Conservation (phyloP, 192 early-diverging fungal genomes). For the Coemansia asiatica region DNA sequence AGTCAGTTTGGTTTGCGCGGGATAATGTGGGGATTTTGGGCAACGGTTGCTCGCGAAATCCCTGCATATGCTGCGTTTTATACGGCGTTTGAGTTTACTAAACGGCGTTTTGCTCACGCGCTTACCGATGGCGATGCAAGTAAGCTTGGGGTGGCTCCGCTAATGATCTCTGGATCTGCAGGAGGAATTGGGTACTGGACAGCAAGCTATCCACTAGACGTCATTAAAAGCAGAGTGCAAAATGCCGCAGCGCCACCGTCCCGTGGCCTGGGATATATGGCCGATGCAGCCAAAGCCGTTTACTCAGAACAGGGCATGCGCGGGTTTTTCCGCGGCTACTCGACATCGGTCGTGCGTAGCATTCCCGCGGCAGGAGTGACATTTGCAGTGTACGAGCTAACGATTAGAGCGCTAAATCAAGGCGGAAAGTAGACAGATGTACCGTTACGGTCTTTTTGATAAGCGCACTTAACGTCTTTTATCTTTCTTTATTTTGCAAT, state of each 20-base stretch:
- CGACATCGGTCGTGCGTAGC: constrained; percentile 57
- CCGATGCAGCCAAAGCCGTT: constrained; percentile 56
- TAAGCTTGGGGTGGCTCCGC: constrained; percentile 53
- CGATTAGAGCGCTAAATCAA: constrained; percentile 24
- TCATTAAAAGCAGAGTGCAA: constrained; percentile 79
- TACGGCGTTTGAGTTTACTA: constrained; percentile 76
- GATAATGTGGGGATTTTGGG: constrained; percentile 81
- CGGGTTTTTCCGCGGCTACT: constrained; percentile 69
- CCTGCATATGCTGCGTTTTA: constrained; percentile 88
- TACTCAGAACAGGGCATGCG: constrained; percentile 58
- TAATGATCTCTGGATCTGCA: constrained; percentile 78
- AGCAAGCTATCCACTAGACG: constrained; percentile 82
- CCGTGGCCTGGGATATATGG: constrained; percentile 62
- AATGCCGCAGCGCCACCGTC: constrained; percentile 62
- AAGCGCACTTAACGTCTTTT: no score
- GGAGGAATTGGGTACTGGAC: constrained; percentile 83
- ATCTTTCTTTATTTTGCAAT: constrained; percentile 1
- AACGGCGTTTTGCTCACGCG: constrained; percentile 61
- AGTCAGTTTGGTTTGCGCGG: constrained; percentile 71
- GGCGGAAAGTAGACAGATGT: not conserved
- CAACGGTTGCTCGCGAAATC: constrained; percentile 74
- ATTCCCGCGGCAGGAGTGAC: constrained; percentile 79
- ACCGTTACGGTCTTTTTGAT: not conserved
- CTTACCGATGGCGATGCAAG: constrained; percentile 48
- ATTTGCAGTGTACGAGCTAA: constrained; percentile 73